Percentiles rank a stretch among this genome's conserved stretches.
phyloP scores from a whole-genome alignment of 352 stramenopile species.

The Phytophthora kernoviae region DNA sequence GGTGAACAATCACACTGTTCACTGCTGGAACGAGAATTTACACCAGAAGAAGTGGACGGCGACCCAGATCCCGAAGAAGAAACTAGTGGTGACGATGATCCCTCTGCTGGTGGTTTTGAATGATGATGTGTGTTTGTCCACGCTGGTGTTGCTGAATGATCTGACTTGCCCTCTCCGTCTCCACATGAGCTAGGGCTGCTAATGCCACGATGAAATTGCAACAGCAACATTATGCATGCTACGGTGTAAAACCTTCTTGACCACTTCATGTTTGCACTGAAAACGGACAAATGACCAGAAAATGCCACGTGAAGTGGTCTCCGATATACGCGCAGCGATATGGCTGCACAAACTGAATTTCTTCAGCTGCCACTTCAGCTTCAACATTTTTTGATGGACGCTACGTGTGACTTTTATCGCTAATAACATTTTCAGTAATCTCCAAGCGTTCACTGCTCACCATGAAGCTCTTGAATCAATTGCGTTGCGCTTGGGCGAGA shows the following conservation, averaged over 20 bases:
- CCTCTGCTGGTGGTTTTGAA: constrained; percentile 26
- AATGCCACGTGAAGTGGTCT: no score
- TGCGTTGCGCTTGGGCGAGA: constrained; percentile 33
- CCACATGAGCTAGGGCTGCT: constrained; percentile 12
- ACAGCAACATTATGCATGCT: neutral
- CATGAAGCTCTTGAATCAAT: constrained; percentile 31
- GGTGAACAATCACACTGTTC: constrained; percentile 17
- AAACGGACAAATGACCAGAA: constrained; percentile 21
- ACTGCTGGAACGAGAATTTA: neutral
- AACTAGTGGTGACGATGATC: constrained; percentile 18
- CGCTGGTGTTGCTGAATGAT: neutral
- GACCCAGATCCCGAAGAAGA: constrained; percentile 19
- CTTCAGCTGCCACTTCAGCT: constrained; percentile 25
- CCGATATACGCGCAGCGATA: constrained; percentile 9
- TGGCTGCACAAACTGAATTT: constrained; percentile 28
- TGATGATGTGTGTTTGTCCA: neutral
- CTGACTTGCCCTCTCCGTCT: constrained; percentile 6
- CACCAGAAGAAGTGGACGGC: constrained; percentile 9
- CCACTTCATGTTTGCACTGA: constrained; percentile 12
- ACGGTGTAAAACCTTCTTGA: neutral
- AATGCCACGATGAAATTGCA: constrained; percentile 6
- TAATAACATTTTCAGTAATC: constrained; percentile 9
- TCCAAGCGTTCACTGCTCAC: neutral
- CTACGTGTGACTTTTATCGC: neutral
- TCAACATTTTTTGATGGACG: constrained; percentile 28